These are phyloP conservation scores for Calendula officinalis DNA, from an alignment of 129 eudicot species.

Conservation along the genomic window DNA sequence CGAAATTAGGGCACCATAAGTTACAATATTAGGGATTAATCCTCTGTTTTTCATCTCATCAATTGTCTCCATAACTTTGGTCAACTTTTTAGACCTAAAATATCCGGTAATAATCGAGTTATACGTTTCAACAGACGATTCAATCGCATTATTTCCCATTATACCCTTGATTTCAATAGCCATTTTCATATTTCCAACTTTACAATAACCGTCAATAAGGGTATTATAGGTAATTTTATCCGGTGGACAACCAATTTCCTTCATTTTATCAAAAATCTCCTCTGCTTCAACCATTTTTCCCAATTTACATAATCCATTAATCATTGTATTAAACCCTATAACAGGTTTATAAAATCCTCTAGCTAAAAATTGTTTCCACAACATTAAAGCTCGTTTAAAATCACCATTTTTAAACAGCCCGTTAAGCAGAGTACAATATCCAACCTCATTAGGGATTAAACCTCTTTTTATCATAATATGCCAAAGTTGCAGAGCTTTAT, in stretches of 20 bases:
- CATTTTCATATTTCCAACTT: slow-evolving; percentile 51
- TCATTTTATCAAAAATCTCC: slow-evolving; percentile 56
- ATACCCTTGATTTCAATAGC: slow-evolving; percentile 57
- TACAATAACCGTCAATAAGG: slow-evolving; percentile 75
- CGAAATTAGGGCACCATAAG: slow-evolving; percentile 75
- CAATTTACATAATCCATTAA: slow-evolving; percentile 75
- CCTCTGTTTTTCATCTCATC: slow-evolving; percentile 48
- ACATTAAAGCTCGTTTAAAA: slow-evolving; percentile 41
- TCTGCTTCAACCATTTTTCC: slow-evolving; percentile 75
- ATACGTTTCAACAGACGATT: slow-evolving; percentile 57
- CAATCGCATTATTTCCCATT: slow-evolving; percentile 46
- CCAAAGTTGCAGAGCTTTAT: slow-evolving; percentile 72
- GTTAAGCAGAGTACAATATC: slow-evolving; percentile 71
- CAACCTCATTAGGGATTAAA: slow-evolving; percentile 55
- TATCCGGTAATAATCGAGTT: slow-evolving; percentile 69
- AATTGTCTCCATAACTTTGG: slow-evolving; percentile 37
- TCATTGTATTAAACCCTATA: slow-evolving; percentile 60
- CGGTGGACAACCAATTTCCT: slow-evolving; percentile 57
- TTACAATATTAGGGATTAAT: slow-evolving; percentile 49
- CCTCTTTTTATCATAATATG: slow-evolving; percentile 65
- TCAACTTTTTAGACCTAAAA: slow-evolving; percentile 42
- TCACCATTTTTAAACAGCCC: slow-evolving; percentile 62
- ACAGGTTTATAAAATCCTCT: slow-evolving; percentile 47
- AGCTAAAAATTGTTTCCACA: slow-evolving; percentile 75
- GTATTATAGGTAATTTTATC: slow-evolving; percentile 75